phyloP scores from a whole-genome alignment of 2,329 filamentous ascomycete genomes.

The Colletotrichum phormii region DNA sequence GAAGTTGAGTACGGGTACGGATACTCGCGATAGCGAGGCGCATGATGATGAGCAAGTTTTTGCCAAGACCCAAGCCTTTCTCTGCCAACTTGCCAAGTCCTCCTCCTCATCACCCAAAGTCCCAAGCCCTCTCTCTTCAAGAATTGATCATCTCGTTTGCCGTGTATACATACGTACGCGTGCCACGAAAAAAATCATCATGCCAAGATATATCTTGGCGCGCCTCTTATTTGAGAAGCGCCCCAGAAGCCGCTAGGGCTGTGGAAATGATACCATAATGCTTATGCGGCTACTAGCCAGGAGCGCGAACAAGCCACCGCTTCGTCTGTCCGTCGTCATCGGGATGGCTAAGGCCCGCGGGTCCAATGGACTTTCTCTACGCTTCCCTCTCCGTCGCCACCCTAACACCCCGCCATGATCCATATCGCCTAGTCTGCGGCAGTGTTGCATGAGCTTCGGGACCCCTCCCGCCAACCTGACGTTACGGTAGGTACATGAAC shows the following conservation, averaged over 20 bases:
- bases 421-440: background rate
- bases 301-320: background rate
- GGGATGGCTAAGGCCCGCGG: background rate
- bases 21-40: background rate
- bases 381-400: background rate
- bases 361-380: slow-evolving; percentile 5
- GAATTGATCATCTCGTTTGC: background rate
- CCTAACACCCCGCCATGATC: background rate
- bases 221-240: background rate
- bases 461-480: slow-evolving; percentile 1
- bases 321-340: background rate
- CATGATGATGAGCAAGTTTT: background rate
- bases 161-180: background rate
- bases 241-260: background rate
- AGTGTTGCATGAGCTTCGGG: background rate
- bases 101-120: background rate
- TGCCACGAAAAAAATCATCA: background rate
- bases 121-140: background rate
- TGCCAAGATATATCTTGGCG: slow-evolving; percentile 13
- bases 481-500: background rate
- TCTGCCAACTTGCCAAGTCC: background rate
- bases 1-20: background rate
- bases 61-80: slow-evolving; percentile 8
- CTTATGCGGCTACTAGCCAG: slow-evolving; percentile 1
- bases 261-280: background rate